Evolutionary conservation across 352 stramenopile species (phyloP), one percentile per base, ranked within the genome.

Genomic region (Pythium guiyangense): DNA sequence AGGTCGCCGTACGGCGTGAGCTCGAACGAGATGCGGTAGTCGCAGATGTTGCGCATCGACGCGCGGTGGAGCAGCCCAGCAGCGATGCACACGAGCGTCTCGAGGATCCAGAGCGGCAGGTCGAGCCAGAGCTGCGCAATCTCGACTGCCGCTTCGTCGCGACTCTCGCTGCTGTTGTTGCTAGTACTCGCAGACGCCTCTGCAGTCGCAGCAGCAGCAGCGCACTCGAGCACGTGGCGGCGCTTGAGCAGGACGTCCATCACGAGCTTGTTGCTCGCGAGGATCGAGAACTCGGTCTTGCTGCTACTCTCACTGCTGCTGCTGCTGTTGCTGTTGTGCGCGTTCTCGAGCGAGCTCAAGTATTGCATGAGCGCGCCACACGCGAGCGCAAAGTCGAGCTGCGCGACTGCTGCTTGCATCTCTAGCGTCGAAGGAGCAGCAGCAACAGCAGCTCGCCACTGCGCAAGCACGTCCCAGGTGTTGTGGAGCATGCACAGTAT

Each of bases 11-110:
- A 94, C 8, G 84, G 84, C 52, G 71, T 89, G 47, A 94, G 63
- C 56, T 92, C 84, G 37, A 91, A 94, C 40, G 80, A 86, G 34
- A 91, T 71, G 55, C 82, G 84, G 47, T 90, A 88, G 53, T 91
- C 80, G 58, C 80, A 88, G 26, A 84, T 63, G 53, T 90, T 90
- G 34, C 78, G 70, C 66, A 88, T 87, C 58, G 79, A 78, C 12
- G 79, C 79, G 43, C 81, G 84, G 54, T 91, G 81, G 12, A 84
- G 71, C 10, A 94, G 57, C 2, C 84, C 84, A 8, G 82, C 82
- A 2, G 68, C 76, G 56, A 89, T 71, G 42, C 75, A 86, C 3
- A 89, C 74, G 15, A 92, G 54, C 17, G 77, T 81, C 45, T 94
- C 80, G 10, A 94, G 59, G 27, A 86, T 64, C 74, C 75, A 84